Conservation (phyloP, 169 alveolate genomes). For the Ichthyophthirius multifiliis region DNA sequence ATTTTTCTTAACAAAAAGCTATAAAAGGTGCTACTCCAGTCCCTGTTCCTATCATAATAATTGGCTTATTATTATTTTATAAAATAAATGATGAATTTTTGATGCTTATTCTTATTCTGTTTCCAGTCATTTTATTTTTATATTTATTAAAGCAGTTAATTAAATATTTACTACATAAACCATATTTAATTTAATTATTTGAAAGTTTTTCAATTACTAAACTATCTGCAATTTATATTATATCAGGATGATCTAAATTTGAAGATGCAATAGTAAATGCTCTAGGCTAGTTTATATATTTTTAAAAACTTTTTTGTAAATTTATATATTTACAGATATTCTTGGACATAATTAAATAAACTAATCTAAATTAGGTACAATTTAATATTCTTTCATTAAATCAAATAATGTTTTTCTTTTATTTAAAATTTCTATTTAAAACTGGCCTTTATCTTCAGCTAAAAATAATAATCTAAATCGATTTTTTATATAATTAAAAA, state of each 20-base stretch:
- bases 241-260: conserved; percentile 26
- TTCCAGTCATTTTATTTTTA: background rate
- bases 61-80: conserved; percentile 35
- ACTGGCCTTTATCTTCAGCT: conserved; percentile 36
- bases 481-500: no score
- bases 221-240: conserved; percentile 51
- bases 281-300: conserved; percentile 62
- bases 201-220: conserved; percentile 19
- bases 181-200: conserved; percentile 41
- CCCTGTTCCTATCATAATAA: conserved; percentile 77
- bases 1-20: conserved; percentile 60
- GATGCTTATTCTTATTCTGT: conserved; percentile 44
- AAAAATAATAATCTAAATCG: no score
- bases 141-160: conserved; percentile 3
- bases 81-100: conserved; percentile 43
- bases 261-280: conserved; percentile 66
- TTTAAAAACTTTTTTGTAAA: no score
- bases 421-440: conserved; percentile 3
- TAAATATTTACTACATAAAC: conserved; percentile 47
- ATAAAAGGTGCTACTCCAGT: conserved; percentile 76
- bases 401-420: conserved; percentile 36
- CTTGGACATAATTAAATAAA: conserved; percentile 44
- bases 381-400: conserved; percentile 14
- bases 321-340: no score
- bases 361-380: conserved; percentile 34